These are phyloP conservation scores for Ceratocystis harringtonii DNA, from an alignment of 2,329 filamentous ascomycete species.

Conservation along the genomic window DNA sequence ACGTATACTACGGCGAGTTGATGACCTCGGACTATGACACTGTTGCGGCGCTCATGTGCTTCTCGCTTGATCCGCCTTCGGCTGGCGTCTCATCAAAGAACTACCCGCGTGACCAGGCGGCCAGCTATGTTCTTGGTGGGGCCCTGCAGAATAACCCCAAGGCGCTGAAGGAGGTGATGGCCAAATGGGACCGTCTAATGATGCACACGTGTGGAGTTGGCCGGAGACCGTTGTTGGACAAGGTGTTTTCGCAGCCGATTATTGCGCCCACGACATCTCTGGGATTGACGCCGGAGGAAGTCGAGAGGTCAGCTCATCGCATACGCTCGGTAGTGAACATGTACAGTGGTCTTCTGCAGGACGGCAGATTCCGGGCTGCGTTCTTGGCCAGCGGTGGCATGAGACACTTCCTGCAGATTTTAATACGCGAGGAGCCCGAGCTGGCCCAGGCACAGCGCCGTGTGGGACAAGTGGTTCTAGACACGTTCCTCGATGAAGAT, in stretches of 20 bases:
- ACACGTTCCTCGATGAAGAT: slow-evolving; percentile 51
- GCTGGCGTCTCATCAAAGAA: slow-evolving; percentile 18
- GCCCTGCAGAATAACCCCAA: slow-evolving; percentile 51
- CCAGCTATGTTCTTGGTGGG: slow-evolving; percentile 42
- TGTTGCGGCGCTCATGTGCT: slow-evolving; percentile 41
- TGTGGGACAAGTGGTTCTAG: slow-evolving; percentile 43
- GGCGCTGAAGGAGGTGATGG: slow-evolving; percentile 38
- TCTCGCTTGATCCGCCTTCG: slow-evolving; percentile 28
- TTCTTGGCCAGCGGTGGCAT: slow-evolving; percentile 43
- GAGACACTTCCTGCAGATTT: slow-evolving; percentile 37
- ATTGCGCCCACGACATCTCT: background rate
- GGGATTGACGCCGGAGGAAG: slow-evolving; percentile 7
- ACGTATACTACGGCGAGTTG: slow-evolving; percentile 54
- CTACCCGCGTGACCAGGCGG: slow-evolving; percentile 34
- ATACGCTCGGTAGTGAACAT: slow-evolving; percentile 30
- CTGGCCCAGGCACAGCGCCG: slow-evolving; percentile 39
- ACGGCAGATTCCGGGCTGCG: slow-evolving; percentile 35
- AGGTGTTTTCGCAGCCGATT: slow-evolving; percentile 8
- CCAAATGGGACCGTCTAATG: slow-evolving; percentile 32
- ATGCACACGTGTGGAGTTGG: slow-evolving; percentile 26
- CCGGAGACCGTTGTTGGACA: slow-evolving; percentile 17
- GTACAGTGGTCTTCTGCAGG: slow-evolving; percentile 42
- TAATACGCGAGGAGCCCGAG: slow-evolving; percentile 24
- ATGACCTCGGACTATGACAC: slow-evolving; percentile 41
- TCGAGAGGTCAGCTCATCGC: slow-evolving; percentile 24